Conservation (phyloP, 1,284 basidiomycete genomes). For the Cryptococcus floricola region DNA sequence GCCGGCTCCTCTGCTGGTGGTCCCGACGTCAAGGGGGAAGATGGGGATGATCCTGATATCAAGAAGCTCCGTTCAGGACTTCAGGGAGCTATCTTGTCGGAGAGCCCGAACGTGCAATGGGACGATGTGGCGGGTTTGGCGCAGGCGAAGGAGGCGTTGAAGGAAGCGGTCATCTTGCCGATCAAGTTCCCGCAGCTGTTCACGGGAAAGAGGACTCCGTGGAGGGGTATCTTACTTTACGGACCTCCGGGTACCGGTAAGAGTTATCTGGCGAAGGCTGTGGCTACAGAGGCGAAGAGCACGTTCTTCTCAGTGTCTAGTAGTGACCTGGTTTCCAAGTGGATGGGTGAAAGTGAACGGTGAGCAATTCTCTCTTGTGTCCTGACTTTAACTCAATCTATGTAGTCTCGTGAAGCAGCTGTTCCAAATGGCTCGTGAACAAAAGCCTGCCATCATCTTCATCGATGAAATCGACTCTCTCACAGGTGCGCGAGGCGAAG, state of each 20-base stretch:
- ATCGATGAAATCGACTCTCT: conserved; percentile 98
- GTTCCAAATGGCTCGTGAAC: conserved; percentile 93
- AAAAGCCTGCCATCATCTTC: conserved; percentile 97
- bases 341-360: conserved; percentile 98
- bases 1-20: conserved; percentile 61
- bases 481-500: conserved; percentile 90
- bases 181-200: conserved; percentile 99
- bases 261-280: conserved; percentile 92
- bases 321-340: conserved; percentile 94
- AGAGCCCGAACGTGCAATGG: conserved; percentile 96
- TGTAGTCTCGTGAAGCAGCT: conserved; percentile 88
- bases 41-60: conserved; percentile 81
- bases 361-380: conserved; percentile 49
- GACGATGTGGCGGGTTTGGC: conserved; percentile 96
- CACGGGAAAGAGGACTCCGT: conserved; percentile 95
- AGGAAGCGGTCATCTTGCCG: conserved; percentile 96
- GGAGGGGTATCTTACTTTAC: conserved; percentile 92
- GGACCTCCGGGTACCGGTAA: conserved; percentile 86
- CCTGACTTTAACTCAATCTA: background rate
- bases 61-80: conserved; percentile 92
- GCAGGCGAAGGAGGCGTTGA: conserved; percentile 89
- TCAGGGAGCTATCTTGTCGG: conserved; percentile 80
- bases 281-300: conserved; percentile 97
- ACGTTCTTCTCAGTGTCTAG: conserved; percentile 98
- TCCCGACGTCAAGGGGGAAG: conserved; percentile 58